Conservation (phyloP, 73 alveolate species). For the Loxodes magnus region DNA sequence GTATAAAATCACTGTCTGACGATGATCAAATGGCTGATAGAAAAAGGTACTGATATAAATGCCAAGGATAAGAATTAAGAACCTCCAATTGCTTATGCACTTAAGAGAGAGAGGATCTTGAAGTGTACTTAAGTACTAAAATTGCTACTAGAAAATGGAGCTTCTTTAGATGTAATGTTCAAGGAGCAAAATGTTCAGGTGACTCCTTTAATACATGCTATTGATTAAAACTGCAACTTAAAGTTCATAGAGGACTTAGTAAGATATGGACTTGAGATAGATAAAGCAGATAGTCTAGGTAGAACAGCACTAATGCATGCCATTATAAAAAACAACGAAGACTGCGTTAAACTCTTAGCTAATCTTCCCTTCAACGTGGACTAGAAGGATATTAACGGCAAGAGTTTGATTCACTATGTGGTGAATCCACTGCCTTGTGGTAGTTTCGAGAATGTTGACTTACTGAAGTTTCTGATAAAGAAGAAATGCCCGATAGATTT, state of each 20-base stretch:
- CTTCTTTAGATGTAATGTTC: not conserved
- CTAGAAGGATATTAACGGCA: constrained; percentile 51
- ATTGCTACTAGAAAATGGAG: constrained; percentile 1
- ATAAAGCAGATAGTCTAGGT: constrained; percentile 45
- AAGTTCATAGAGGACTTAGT: not conserved
- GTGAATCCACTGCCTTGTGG: constrained; percentile 73
- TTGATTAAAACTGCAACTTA: not conserved
- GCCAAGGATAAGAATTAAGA: constrained; percentile 2
- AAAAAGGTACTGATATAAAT: constrained; percentile 14
- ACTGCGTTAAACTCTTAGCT: constrained; percentile 36
- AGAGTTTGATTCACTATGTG: constrained; percentile 57
- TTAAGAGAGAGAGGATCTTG: constrained; percentile 4
- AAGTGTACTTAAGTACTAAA: not conserved
- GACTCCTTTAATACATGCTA: constrained; percentile 8
- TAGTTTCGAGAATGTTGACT: constrained; percentile 74
- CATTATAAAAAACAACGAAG: constrained; percentile 44
- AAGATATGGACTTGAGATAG: constrained; percentile 21
- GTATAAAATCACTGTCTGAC: constrained; percentile 11
- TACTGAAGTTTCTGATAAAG: constrained; percentile 45
- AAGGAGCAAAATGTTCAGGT: constrained; percentile 2
- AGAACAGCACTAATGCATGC: constrained; percentile 44
- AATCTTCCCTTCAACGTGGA: constrained; percentile 22
- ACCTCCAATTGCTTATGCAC: constrained; percentile 21
- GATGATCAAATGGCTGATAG: constrained; percentile 20
- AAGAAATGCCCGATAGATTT: constrained; percentile 33